These are phyloP conservation scores for Sechiopsis laciniata DNA, from an alignment of 306 rosid genomes.

Conservation along the genomic window DNA sequence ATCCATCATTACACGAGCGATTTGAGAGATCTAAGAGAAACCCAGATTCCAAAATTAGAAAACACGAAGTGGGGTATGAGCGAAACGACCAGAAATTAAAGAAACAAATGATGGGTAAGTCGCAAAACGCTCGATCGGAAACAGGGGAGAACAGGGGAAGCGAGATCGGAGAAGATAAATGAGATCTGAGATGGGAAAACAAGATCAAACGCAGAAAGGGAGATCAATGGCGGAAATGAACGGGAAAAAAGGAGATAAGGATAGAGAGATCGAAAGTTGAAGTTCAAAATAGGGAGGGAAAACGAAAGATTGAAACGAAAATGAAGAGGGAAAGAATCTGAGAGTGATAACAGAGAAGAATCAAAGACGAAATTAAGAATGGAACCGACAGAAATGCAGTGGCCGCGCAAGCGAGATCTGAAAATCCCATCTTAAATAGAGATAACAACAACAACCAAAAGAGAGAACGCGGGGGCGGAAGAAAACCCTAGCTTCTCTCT, in stretches of 20 bases:
- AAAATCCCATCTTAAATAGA: conserved; percentile 43
- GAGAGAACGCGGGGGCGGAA: not conserved
- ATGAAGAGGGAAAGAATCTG: conserved; percentile 7
- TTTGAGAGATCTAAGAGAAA: conserved; percentile 34
- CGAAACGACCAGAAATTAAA: not conserved
- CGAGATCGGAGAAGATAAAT: conserved; percentile 18
- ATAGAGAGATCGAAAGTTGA: not conserved
- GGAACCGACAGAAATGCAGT: conserved; percentile 47
- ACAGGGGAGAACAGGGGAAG: not conserved
- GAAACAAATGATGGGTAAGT: not conserved
- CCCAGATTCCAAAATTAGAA: conserved; percentile 27
- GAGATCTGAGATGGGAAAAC: conserved; percentile 24
- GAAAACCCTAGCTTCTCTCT: conserved; percentile 62
- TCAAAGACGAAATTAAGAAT: conserved; percentile 23
- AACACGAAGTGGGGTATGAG: conserved; percentile 21
- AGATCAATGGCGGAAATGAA: not conserved
- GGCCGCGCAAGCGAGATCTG: conserved; percentile 59
- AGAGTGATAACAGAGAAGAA: not conserved
- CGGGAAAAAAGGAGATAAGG: not conserved
- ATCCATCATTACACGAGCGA: conserved; percentile 48
- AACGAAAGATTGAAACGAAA: conserved; percentile 15
- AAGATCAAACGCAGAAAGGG: conserved; percentile 10
- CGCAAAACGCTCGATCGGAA: not conserved
- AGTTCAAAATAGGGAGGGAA: not conserved
- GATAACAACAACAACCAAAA: not conserved